Evolutionary conservation across 371 early-diverging fungal genomes (phyloP).

Genomic region (Mucor velutinosus): DNA sequence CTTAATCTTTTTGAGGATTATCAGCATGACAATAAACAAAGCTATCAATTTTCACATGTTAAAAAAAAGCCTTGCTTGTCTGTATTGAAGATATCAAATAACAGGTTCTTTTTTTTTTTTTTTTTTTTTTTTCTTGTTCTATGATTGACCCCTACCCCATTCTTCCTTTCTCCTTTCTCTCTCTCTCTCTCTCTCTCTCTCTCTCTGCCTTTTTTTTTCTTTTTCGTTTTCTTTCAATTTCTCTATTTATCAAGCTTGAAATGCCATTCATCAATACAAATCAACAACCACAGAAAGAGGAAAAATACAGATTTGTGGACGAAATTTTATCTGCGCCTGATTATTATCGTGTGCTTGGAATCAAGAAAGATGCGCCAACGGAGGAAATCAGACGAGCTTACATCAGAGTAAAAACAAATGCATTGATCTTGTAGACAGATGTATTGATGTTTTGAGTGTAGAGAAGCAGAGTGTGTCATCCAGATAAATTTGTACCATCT

Average conservation of each 20-base stretch:
- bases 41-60: slow-evolving; percentile 1
- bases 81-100: background rate
- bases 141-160: background rate
- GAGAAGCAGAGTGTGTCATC: slow-evolving; percentile 51
- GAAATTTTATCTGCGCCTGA: slow-evolving; percentile 39
- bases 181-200: background rate
- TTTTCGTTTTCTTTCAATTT: background rate
- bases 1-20: background rate
- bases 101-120: background rate
- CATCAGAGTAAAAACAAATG: slow-evolving; percentile 32
- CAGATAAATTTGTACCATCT: slow-evolving; percentile 45
- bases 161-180: background rate
- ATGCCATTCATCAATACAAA: slow-evolving; percentile 29
- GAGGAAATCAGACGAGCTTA: slow-evolving; percentile 51
- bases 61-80: background rate
- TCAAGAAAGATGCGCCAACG: slow-evolving; percentile 27
- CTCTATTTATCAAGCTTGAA: slow-evolving; percentile 1
- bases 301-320: slow-evolving; percentile 43
- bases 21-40: slow-evolving; percentile 3
- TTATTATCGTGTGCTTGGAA: slow-evolving; percentile 40
- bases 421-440: background rate
- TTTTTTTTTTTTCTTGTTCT: background rate
- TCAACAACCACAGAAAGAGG: slow-evolving; percentile 18
- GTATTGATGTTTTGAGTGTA: slow-evolving; percentile 9
- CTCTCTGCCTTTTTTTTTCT: background rate